Percentiles rank a stretch among this genome's conserved stretches.
Conservation (phyloP, 2,329 filamentous ascomycete species). For the Teratosphaeria viscida region DNA sequence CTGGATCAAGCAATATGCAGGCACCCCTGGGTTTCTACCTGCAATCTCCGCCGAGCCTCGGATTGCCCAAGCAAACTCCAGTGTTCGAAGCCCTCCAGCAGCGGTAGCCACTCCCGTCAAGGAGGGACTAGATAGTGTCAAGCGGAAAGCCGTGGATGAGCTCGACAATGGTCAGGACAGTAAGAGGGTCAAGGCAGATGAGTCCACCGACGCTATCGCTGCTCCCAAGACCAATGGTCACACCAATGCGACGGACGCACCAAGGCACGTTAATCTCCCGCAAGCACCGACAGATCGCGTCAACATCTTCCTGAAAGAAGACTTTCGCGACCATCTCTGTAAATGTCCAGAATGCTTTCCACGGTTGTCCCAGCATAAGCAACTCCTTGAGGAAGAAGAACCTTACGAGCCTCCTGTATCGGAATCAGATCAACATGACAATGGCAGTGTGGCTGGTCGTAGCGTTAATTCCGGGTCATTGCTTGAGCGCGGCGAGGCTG, state of each 20-base stretch:
- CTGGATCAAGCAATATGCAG: slow-evolving; percentile 86
- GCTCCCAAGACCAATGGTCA: background rate
- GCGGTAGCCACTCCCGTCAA: background rate
- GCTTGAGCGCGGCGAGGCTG: slow-evolving; percentile 84
- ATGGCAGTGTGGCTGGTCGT: slow-evolving; percentile 29
- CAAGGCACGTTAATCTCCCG: slow-evolving; percentile 40
- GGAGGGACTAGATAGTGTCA: slow-evolving; percentile 15
- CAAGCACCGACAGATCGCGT: slow-evolving; percentile 48
- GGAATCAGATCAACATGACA: slow-evolving; percentile 40
- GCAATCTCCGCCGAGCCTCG: slow-evolving; percentile 45
- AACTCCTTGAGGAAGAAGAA: slow-evolving; percentile 89
- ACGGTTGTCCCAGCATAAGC: slow-evolving; percentile 56
- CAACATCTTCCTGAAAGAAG: slow-evolving; percentile 70
- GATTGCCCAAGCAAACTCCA: background rate
- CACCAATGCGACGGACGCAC: background rate
- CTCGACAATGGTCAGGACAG: slow-evolving; percentile 13
- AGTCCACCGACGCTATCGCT: background rate
- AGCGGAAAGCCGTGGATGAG: slow-evolving; percentile 39
- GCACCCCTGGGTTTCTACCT: slow-evolving; percentile 65
- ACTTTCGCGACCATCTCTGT: slow-evolving; percentile 76
- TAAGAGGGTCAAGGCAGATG: slow-evolving; percentile 19
- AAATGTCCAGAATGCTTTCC: slow-evolving; percentile 73
- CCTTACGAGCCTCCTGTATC: slow-evolving; percentile 87
- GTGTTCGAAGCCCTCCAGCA: background rate
- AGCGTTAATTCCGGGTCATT: slow-evolving; percentile 67